Conservation (phyloP, 345 rosid species). For the Gossypium sturtianum region DNA sequence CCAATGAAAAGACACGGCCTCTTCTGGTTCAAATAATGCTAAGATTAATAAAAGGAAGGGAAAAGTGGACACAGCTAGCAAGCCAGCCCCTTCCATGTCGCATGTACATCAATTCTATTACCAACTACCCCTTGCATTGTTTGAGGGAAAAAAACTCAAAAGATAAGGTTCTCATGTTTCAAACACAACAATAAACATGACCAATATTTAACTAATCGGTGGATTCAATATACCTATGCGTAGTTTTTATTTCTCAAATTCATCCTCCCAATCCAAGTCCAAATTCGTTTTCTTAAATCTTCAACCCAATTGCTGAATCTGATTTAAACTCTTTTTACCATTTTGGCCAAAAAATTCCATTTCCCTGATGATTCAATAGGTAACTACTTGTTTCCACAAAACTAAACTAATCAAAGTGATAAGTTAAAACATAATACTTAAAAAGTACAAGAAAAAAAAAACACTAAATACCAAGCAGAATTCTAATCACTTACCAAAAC, state of each 20-base stretch:
- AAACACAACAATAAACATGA: neutral
- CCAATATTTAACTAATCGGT: neutral
- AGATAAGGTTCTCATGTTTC: too few species aligned
- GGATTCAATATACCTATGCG: neutral
- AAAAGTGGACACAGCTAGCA: neutral
- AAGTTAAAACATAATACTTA: neutral
- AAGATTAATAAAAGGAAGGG: neutral
- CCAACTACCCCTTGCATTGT: too few species aligned
- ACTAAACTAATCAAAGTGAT: neutral
- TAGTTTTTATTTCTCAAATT: neutral
- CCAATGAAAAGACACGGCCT: neutral
- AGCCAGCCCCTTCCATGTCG: neutral
- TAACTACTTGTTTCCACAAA: neutral
- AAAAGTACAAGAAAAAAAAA: neutral
- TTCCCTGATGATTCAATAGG: neutral
- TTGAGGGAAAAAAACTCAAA: too few species aligned
- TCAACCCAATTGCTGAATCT: neutral
- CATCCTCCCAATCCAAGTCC: too few species aligned
- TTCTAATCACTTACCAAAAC: conserved; percentile 52
- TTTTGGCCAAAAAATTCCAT: neutral
- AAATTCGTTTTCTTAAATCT: neutral
- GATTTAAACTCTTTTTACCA: neutral
- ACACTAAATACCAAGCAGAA: neutral
- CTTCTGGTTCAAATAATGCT: neutral
- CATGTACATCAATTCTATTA: neutral